These are phyloP conservation scores for Musa balbisiana DNA, from an alignment of 202 grass and related monocot species.

Conservation along the genomic window DNA sequence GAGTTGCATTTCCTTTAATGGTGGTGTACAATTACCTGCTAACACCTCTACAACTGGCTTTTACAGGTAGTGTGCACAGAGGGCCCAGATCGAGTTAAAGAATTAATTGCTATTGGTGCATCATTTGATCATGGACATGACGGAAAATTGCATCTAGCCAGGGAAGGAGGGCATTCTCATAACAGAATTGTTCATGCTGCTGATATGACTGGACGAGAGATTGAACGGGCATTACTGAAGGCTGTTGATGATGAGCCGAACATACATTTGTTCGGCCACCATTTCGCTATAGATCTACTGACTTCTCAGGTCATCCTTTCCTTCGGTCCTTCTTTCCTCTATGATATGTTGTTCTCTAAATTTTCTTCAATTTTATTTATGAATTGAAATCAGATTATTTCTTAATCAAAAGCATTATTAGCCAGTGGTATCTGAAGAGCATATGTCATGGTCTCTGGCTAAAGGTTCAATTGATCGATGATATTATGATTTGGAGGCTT, in stretches of 20 bases:
- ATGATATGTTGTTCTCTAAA: constrained; percentile 1
- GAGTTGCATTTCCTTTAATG: too few species aligned
- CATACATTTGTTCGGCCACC: constrained; percentile 72
- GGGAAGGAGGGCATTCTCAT: constrained; percentile 96
- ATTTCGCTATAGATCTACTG: constrained; percentile 84
- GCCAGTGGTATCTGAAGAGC: not conserved
- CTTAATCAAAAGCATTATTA: not conserved
- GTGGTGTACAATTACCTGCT: not conserved
- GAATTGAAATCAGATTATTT: not conserved
- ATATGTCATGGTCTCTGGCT: not conserved
- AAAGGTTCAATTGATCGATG: not conserved
- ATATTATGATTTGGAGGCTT: too few species aligned
- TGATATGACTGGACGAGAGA: constrained; percentile 93
- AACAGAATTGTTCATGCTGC: constrained; percentile 95
- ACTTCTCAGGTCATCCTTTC: constrained; percentile 58
- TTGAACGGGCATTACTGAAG: constrained; percentile 78
- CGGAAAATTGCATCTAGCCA: constrained; percentile 80
- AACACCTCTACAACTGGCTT: not conserved
- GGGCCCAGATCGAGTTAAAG: constrained; percentile 86
- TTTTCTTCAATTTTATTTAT: constrained; percentile 3
- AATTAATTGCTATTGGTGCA: constrained; percentile 88
- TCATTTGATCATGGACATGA: constrained; percentile 95
- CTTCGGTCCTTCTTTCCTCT: not conserved
- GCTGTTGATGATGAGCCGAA: constrained; percentile 83
- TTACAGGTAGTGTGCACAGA: constrained; percentile 89